Evolutionary conservation across 2,329 filamentous ascomycete genomes (phyloP).

Genomic region (Dothidotthia symphoricarpi): DNA sequence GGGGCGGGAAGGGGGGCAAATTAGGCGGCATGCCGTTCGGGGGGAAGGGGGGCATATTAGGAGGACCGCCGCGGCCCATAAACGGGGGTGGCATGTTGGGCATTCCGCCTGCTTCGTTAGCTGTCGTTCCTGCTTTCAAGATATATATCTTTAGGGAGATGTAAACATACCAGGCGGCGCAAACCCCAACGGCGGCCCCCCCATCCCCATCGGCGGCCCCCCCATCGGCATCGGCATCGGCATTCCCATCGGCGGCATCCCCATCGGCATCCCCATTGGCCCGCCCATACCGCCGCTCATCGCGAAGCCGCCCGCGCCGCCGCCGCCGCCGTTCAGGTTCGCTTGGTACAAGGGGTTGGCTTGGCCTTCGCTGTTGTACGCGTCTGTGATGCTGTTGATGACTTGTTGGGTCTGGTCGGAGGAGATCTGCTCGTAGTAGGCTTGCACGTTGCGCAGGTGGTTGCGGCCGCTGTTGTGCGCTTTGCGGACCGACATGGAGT

Average conservation of each 20-base stretch:
- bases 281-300: slow-evolving; percentile 15
- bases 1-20: slow-evolving; percentile 44
- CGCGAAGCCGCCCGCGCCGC: slow-evolving; percentile 30
- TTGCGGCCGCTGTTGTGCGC: slow-evolving; percentile 96
- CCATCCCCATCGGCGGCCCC: slow-evolving; percentile 19
- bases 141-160: neutral
- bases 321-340: slow-evolving; percentile 51
- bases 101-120: slow-evolving; percentile 24
- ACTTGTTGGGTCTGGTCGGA: slow-evolving; percentile 98
- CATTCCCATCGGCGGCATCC: slow-evolving; percentile 18
- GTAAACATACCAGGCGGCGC: slow-evolving; percentile 17
- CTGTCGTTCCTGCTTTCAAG: neutral
- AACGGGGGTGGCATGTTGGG: slow-evolving; percentile 43
- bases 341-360: slow-evolving; percentile 74
- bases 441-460: slow-evolving; percentile 94
- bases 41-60: slow-evolving; percentile 34
- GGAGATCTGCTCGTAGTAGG: slow-evolving; percentile 99
- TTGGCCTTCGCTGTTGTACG: slow-evolving; percentile 92
- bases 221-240: slow-evolving; percentile 21
- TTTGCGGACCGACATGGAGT: slow-evolving; percentile 99
- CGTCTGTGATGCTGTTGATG: slow-evolving; percentile 95
- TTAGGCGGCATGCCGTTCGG: slow-evolving; percentile 39
- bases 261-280: slow-evolving; percentile 11
- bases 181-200: slow-evolving; percentile 18
- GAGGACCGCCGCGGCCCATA: slow-evolving; percentile 44